Evolutionary conservation across 179 eudicot genomes (phyloP).

Genomic region (Silene noctiflora): DNA sequence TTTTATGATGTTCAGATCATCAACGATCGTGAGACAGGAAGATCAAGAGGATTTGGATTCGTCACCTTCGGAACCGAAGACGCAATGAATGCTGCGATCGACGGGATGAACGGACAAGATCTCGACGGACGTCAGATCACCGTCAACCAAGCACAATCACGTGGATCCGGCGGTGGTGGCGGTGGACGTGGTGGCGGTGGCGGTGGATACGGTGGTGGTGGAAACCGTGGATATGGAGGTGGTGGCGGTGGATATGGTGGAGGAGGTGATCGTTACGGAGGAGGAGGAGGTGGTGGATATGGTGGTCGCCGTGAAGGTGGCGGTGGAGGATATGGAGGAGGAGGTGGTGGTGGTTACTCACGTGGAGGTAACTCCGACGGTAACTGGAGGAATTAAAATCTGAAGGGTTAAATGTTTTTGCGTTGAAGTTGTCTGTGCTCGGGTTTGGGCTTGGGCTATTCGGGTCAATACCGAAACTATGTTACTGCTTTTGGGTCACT

Average conservation of each 20-base stretch:
- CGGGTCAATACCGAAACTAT: conserved; percentile 5
- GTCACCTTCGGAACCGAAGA: conserved; percentile 65
- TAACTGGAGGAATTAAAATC: neutral
- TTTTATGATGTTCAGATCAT: conserved; percentile 47
- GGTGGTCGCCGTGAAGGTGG: conserved; percentile 33
- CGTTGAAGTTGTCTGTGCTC: neutral
- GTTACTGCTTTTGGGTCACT: conserved; percentile 12
- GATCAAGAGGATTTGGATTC: conserved; percentile 91
- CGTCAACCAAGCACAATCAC: conserved; percentile 91
- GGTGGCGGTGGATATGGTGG: conserved; percentile 31
- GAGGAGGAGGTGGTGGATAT: conserved; percentile 28
- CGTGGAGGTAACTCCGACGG: neutral
- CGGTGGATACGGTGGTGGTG: too few species aligned
- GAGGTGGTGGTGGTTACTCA: neutral
- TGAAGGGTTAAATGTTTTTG: neutral
- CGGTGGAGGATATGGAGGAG: conserved; percentile 30
- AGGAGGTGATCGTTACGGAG: conserved; percentile 36
- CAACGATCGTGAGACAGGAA: conserved; percentile 79
- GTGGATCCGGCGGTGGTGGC: conserved; percentile 49
- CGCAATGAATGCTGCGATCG: conserved; percentile 63
- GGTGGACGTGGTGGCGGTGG: neutral
- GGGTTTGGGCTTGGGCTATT: neutral
- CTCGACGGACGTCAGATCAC: conserved; percentile 87
- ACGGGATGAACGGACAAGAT: conserved; percentile 64
- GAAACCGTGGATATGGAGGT: conserved; percentile 26